Evolutionary conservation across 73 alveolate genomes (phyloP).

Genomic region (Uronychia setigera): DNA sequence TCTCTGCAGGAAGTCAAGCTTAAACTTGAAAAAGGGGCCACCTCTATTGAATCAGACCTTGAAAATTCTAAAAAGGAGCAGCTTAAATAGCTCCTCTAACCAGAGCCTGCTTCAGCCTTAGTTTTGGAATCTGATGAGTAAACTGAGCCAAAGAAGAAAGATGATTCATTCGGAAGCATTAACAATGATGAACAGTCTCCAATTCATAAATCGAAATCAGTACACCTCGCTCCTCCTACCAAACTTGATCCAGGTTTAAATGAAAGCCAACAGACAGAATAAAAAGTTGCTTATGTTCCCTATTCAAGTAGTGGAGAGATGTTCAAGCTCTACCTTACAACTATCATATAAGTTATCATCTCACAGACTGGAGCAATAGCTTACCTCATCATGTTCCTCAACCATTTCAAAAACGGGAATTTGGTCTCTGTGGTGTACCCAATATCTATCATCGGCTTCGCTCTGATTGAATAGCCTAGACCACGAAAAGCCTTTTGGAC

Average conservation of each 20-base stretch:
- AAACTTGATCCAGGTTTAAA: too few relatives aligned
- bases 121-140: too few relatives aligned
- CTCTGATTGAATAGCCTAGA: constrained; percentile 65
- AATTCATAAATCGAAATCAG: too few relatives aligned
- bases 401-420: constrained; percentile 55
- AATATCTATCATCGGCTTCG: constrained; percentile 57
- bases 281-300: neutral
- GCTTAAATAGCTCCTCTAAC: neutral
- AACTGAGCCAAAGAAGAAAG: too few relatives aligned
- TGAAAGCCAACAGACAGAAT: neutral
- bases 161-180: neutral
- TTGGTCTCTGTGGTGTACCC: constrained; percentile 61
- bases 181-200: neutral
- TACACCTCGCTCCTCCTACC: neutral
- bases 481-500: constrained; percentile 61
- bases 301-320: neutral
- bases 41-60: neutral
- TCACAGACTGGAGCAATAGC: constrained; percentile 40
- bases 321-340: constrained; percentile 12
- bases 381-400: constrained; percentile 55
- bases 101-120: too few relatives aligned
- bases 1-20: neutral
- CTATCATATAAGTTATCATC: constrained; percentile 7
- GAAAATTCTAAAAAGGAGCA: neutral
- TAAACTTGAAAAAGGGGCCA: neutral